Percentiles rank a stretch among this genome's conserved stretches.
Evolutionary conservation across 306 rosid species (phyloP).

Genomic region (Gastrolobium villosum): DNA sequence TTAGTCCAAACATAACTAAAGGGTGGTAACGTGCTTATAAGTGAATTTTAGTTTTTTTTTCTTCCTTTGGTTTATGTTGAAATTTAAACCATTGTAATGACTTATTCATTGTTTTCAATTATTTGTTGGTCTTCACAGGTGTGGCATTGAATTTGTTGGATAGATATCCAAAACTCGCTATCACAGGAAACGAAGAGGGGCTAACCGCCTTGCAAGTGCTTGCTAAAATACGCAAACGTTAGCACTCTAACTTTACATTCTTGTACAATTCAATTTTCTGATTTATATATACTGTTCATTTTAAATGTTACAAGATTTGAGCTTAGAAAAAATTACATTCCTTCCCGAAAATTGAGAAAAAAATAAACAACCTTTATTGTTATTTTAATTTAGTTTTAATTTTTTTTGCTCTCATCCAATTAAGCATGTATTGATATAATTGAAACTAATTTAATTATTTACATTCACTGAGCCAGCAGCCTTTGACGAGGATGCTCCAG

Average conservation of each 20-base stretch:
- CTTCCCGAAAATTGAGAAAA: too few relatives aligned
- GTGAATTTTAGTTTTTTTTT: too few relatives aligned
- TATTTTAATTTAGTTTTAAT: background rate
- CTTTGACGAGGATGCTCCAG: background rate
- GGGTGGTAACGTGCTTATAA: too few relatives aligned
- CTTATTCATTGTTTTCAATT: background rate
- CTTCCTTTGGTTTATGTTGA: background rate
- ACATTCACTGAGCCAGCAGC: background rate
- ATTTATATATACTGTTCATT: background rate
- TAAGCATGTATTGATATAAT: too few relatives aligned
- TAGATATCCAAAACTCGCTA: background rate
- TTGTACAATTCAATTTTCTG: background rate
- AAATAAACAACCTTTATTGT: background rate
- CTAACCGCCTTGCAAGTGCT: conserved; percentile 21
- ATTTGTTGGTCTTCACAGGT: background rate
- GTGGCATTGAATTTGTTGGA: conserved; percentile 5
- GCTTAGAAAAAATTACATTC: background rate
- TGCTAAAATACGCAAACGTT: conserved; percentile 17
- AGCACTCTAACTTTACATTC: conserved; percentile 15
- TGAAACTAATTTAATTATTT: background rate
- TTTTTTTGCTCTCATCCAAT: too few relatives aligned
- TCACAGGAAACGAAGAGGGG: background rate
- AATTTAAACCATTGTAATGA: background rate
- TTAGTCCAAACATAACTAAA: too few relatives aligned
- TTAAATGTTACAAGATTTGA: too few relatives aligned